These are phyloP conservation scores for Leishmania guyanensis DNA, from an alignment of 208 protist genomes.

Conservation along the genomic window DNA sequence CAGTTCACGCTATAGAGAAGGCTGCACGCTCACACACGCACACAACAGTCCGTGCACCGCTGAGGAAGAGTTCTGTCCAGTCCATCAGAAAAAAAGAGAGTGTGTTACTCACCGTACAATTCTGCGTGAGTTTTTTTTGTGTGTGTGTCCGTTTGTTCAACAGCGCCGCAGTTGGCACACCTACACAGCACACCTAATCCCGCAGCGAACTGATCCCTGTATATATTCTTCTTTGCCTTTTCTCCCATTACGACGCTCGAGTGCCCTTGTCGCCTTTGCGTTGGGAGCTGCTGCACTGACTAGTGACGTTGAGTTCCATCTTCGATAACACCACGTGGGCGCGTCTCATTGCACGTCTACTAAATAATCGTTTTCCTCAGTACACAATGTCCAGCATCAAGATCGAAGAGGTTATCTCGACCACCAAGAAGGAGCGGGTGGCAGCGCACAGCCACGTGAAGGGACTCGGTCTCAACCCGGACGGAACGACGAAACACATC, in stretches of 20 bases:
- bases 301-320: not conserved
- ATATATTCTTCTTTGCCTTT: not conserved
- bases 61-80: not conserved
- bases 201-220: not conserved
- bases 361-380: not conserved
- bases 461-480: constrained; percentile 96
- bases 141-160: not conserved
- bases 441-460: constrained; percentile 99
- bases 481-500: constrained; percentile 84
- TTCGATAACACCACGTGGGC: not conserved
- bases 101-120: too few species aligned
- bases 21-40: not conserved
- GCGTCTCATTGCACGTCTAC: not conserved
- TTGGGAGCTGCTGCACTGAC: not conserved
- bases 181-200: not conserved
- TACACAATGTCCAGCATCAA: constrained; percentile 88
- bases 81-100: too few species aligned
- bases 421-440: constrained; percentile 96
- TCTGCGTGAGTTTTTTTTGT: too few species aligned
- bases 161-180: not conserved
- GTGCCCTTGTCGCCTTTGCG: not conserved
- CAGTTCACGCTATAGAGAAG: not conserved
- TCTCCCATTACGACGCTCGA: not conserved
- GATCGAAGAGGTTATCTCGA: constrained; percentile 97
- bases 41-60: not conserved